phyloP scores from a whole-genome alignment of 2,329 filamentous ascomycete genomes.

The Clonostachys rhizophaga region DNA sequence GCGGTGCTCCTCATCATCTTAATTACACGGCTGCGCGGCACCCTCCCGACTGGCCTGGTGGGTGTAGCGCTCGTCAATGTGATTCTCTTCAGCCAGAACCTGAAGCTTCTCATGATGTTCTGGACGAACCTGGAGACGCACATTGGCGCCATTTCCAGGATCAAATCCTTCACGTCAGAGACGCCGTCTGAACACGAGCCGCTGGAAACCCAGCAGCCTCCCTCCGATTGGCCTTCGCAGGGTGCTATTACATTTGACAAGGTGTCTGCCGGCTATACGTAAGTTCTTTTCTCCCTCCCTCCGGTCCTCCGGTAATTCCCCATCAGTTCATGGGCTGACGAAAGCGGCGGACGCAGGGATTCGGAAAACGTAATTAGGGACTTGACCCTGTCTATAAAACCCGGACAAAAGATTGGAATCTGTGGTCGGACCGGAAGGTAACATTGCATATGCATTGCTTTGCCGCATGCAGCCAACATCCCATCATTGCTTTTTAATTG shows the following conservation, averaged over 20 bases:
- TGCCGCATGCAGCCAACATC: background rate
- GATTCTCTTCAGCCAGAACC: conserved; percentile 18
- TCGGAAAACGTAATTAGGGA: background rate
- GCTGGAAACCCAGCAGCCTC: conserved; percentile 36
- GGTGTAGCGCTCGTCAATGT: conserved; percentile 17
- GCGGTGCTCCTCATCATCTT: conserved; percentile 11
- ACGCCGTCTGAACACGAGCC: conserved; percentile 6
- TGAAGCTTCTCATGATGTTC: conserved; percentile 20
- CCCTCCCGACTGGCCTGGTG: conserved; percentile 6
- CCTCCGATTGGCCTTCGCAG: conserved; percentile 81
- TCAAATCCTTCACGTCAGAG: conserved; percentile 9
- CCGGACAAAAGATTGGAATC: conserved; percentile 12
- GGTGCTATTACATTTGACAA: conserved; percentile 80
- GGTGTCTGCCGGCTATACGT: conserved; percentile 8
- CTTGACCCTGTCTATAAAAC: conserved; percentile 7
- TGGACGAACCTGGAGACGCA: conserved; percentile 20
- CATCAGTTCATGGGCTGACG: background rate
- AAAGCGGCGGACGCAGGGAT: background rate
- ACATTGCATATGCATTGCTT: background rate
- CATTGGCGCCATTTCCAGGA: conserved; percentile 15
- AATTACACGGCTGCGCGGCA: conserved; percentile 7
- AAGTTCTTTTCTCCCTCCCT: background rate
- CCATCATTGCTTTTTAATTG: background rate
- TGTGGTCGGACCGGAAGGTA: conserved; percentile 15
- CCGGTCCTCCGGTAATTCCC: background rate